Percentiles rank a stretch among this genome's conserved stretches.
phyloP scores from a whole-genome alignment of 305 asterid species.

The Ajuga reptans region DNA sequence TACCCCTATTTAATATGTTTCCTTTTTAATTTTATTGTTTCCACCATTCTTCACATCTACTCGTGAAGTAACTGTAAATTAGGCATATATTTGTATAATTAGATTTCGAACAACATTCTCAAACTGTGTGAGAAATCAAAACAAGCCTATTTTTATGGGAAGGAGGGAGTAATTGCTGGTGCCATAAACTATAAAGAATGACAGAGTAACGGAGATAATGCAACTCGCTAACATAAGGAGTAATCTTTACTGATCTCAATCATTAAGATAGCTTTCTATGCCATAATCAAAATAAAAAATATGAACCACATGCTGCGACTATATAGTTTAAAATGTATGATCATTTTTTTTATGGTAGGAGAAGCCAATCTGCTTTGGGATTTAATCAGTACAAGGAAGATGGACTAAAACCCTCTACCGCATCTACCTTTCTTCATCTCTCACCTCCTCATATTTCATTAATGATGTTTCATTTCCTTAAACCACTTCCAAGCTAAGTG shows the following conservation, averaged over 20 bases:
- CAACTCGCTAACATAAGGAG: neutral
- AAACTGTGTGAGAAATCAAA: neutral
- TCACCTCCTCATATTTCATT: neutral
- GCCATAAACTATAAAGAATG: neutral
- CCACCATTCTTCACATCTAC: neutral
- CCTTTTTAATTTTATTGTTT: too few relatives aligned
- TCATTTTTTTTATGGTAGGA: neutral
- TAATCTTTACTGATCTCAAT: neutral
- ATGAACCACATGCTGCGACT: neutral
- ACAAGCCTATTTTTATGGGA: neutral
- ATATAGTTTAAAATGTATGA: neutral
- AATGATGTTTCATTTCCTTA: neutral
- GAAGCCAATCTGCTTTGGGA: neutral
- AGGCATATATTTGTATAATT: neutral
- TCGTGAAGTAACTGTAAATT: neutral
- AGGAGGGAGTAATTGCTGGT: neutral
- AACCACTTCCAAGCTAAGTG: neutral
- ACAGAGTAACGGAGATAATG: neutral
- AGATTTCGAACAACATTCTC: neutral
- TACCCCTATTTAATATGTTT: neutral
- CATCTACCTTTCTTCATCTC: neutral
- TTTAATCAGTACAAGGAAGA: neutral
- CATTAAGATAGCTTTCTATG: neutral
- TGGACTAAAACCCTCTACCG: neutral
- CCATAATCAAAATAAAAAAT: slow-evolving; percentile 2